Evolutionary conservation across 2,329 filamentous ascomycete genomes (phyloP), one percentile per base, ranked within the genome.

Genomic region (Fonsecaea pedrosoi): DNA sequence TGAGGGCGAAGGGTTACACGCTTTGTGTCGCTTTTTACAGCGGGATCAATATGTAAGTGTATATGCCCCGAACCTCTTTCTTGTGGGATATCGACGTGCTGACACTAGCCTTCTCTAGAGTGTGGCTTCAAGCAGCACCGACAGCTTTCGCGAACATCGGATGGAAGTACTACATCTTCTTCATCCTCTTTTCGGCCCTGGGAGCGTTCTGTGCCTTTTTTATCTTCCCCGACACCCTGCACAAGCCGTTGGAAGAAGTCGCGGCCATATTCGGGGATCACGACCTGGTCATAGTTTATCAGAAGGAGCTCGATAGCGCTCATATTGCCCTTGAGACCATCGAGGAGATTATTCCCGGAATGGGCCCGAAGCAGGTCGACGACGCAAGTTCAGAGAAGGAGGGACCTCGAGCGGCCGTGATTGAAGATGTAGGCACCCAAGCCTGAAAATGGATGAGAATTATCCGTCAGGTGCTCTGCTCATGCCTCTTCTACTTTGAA

Each of bases 131-230:
- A 54, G 53, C 62, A 10, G 67, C 69, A 3, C 66, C 71, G 2
- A 73, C 76, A 9, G 69, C 74, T 1, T 75, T 74, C 25, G 35
- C 18, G 30, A 64, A 56, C 42, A 69, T 66, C 25, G 64, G 64
- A 1, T 69, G 64, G 63, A 55, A 50, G 38, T 65, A 35, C 34
- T 65, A 48, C n/a, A 18, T 65, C 21, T 32, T 61, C n/a, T 65
- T 65, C 21, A 65, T 65, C 48, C 15, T 62, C 60, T 30, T 35
- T 12, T 10, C 45, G 18, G 45, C 50, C 5, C 15, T 56, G 3
- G 60, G 48, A 15, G 10, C 25, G 10, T 18, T 54, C 15, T 13
- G 30, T n/a, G 37, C 37, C 8, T 32, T 56, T 10, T 21, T 54
- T 1, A 21, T 25, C 25, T 62, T 62, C 15, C 60, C 60, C 2